phyloP scores from a whole-genome alignment of 805 yeast species.

The Nakazawaea peltata region DNA sequence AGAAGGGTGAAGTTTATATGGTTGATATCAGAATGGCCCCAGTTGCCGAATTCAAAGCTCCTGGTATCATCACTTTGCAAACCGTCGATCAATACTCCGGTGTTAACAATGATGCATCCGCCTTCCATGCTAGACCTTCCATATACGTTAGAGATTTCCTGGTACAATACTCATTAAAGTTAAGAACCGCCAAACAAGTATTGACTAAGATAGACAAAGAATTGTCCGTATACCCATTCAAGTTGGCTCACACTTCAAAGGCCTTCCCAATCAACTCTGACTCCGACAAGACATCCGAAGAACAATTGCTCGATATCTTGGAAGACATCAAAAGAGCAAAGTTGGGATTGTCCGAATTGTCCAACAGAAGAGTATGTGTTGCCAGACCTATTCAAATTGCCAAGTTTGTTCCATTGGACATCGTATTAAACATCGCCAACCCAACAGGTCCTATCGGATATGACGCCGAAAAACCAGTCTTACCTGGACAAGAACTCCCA shows the following conservation, averaged over 20 bases:
- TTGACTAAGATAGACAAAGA: slow-evolving; percentile 63
- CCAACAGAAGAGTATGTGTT: slow-evolving; percentile 71
- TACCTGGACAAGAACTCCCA: slow-evolving; percentile 72
- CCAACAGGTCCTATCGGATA: slow-evolving; percentile 61
- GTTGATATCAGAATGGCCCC: slow-evolving; percentile 81
- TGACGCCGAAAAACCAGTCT: slow-evolving; percentile 53
- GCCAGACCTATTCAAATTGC: slow-evolving; percentile 67
- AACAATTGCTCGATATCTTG: slow-evolving; percentile 36
- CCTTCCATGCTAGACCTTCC: slow-evolving; percentile 55
- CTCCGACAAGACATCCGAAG: slow-evolving; percentile 23
- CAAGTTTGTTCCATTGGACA: slow-evolving; percentile 64
- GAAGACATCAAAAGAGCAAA: slow-evolving; percentile 53
- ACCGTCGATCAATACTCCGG: slow-evolving; percentile 59
- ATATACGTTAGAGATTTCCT: slow-evolving; percentile 75
- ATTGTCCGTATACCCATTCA: slow-evolving; percentile 87
- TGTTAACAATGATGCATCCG: slow-evolving; percentile 43
- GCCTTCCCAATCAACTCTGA: slow-evolving; percentile 47
- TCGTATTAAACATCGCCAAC: slow-evolving; percentile 53
- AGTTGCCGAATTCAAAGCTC: slow-evolving; percentile 39
- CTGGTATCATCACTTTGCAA: slow-evolving; percentile 64
- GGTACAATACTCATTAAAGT: slow-evolving; percentile 66
- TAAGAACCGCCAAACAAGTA: slow-evolving; percentile 65
- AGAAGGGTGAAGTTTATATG: slow-evolving; percentile 79
- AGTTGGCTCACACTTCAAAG: slow-evolving; percentile 62
- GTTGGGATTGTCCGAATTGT: slow-evolving; percentile 73